A percentile compares a stretch with the other conserved stretches of the same genome.
phyloP scores from a whole-genome alignment of 208 protist genomes.

The Acanthamoeba rhysodes region DNA sequence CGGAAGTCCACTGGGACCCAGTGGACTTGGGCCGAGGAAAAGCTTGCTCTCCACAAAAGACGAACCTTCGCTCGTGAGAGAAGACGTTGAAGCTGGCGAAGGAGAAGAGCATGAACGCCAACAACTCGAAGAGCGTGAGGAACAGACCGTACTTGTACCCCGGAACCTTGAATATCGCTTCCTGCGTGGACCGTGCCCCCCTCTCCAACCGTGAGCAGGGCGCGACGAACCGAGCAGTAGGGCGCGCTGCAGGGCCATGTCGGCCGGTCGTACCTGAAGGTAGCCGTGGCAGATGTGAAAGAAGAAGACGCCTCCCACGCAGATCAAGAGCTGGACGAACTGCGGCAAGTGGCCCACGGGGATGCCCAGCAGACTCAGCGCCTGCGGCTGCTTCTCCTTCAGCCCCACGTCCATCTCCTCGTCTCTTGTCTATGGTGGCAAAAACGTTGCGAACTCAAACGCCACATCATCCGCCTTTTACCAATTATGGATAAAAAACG shows the following conservation, averaged over 20 bases:
- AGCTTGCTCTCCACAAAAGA: too few relatives aligned
- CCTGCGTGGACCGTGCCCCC: background rate
- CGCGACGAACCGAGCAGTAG: background rate
- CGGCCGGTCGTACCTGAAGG: background rate
- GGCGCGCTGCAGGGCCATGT: background rate
- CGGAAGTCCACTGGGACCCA: too few relatives aligned
- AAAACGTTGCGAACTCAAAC: background rate
- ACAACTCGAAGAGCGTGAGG: constrained; percentile 36
- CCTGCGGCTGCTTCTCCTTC: constrained; percentile 14
- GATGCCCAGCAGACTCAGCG: background rate
- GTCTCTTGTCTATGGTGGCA: background rate
- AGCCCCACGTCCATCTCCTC: background rate
- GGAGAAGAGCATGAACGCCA: background rate
- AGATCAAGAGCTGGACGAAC: background rate
- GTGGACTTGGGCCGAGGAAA: too few relatives aligned
- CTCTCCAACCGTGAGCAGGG: too few relatives aligned
- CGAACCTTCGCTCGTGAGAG: background rate
- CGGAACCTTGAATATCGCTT: background rate
- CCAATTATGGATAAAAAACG: too few relatives aligned
- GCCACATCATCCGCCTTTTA: too few relatives aligned
- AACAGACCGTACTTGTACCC: constrained; percentile 11
- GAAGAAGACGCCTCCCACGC: background rate
- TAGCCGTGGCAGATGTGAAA: constrained; percentile 17
- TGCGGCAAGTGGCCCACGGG: background rate
- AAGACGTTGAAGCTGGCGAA: constrained; percentile 8